Evolutionary conservation across 2,329 filamentous ascomycete species (phyloP), one percentile per base, ranked within the genome.

Genomic region (Cryphonectria japonica): DNA sequence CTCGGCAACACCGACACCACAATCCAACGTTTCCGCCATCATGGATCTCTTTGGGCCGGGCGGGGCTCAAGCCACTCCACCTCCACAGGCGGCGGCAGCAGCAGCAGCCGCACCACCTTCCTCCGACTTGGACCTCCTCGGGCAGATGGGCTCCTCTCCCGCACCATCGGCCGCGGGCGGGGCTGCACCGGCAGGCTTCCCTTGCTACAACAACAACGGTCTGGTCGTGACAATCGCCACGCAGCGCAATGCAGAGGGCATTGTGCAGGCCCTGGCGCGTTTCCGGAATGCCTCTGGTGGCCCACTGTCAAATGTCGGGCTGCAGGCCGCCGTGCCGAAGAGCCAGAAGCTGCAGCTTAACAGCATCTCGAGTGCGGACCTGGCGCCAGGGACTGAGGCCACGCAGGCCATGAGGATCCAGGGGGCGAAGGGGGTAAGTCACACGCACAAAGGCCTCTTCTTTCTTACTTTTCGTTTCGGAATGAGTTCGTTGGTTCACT

Each of bases 291-390:
- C 83, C 0, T 92, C 91, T 19, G 85, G 86, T 41, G 86, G 86
- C 19, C 83, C 84, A 19, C 85, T 98, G 65, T 90, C 90, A 22
- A 89, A 88, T 62, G 93, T 98, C 41, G 93, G 93, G 37, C 81
- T 99, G 75, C 96, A 99, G 80, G 96, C 95, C 60, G 96, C 96
- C 0, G 96, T 99, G 68, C 96, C 96, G 11, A 99, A 98, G 83
- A 94, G 93, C 61, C 96, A 99, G 82, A 97, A 96, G 80, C 83
- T 99, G 77, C 94, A 98, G 79, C 84, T 99, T 75, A 92, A 97
- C 79, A 93, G 92, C 71, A 97, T 99, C 75, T 97, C 93, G 75
- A 93, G 89, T 74, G 84, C 91, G 5, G 93, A 97, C 43, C 79
- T 99, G 60, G 89, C 85, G 16, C 89, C 91, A 8, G 93, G 93